Base-by-base conservation (phyloP, 169 alveolate genomes). In the Plasmodium chabaudi region DNA sequence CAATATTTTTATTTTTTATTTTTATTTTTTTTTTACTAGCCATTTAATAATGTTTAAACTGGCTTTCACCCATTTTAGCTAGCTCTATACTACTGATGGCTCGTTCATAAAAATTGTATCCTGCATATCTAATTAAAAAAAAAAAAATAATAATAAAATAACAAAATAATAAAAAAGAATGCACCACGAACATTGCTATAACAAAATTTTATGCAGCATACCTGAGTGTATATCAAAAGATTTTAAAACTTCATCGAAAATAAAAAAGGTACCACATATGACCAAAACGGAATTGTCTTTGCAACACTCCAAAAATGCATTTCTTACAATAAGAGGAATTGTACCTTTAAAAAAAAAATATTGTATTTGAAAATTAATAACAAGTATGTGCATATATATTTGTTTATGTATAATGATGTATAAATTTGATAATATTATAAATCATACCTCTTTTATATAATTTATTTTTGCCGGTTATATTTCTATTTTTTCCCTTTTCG, bases 261-360 rank as follows among this genome's bases (percentile, higher is more conserved):
- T 74, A 55, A 87, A 91, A 44, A 91, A 89, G 17, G 93, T 87
- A 4, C 94, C 94, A 49, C 88, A 67, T 23, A 91, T 46, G 15
- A 91, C 75, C 25, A 91, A 69, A 56, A 91, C 70, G 47, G 84
- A 69, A 34, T 72, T 86, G 72, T 74, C 87, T 61, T 77, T 51
- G 79, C 94, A 91, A 39, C 91, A 87, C 27, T 91, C 93, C 13
- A 87, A 75, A 67, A 91, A 91, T 17, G 94, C 94, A 25, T 73
- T 87, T 15, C 87, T 79, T 68, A 91, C 74, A 47, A 91, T 73
- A 46, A 64, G 13, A 15, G 90, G 92, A 71, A 91, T 87, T 34
- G 64, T 68, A 0, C 89, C 93, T 87, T 63, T 63, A 15, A 12
- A 51, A 64, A 39, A 67, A 42, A 57, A 68, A 55, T 3, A 21